Percentiles rank a stretch among this genome's conserved stretches.
These are phyloP conservation scores for Ottelia alismoides DNA, from an alignment of 106 monocot species.

Conservation along the genomic window DNA sequence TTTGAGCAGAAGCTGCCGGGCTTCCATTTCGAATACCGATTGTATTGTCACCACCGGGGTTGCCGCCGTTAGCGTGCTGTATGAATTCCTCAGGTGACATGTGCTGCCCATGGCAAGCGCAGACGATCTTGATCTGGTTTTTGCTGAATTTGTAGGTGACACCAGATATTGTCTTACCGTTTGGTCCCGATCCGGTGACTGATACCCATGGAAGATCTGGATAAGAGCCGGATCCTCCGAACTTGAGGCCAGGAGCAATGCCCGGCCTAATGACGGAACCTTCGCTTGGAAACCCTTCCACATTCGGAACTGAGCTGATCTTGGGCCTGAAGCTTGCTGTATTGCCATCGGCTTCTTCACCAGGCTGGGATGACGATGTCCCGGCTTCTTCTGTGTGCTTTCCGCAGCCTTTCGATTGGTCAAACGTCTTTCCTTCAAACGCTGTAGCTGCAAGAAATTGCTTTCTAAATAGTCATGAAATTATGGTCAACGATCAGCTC, in stretches of 20 bases:
- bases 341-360: slow-evolving; percentile 20
- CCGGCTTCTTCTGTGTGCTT: slow-evolving; percentile 18
- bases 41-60: slow-evolving; percentile 12
- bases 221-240: slow-evolving; percentile 70
- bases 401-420: slow-evolving; percentile 21
- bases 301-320: slow-evolving; percentile 11
- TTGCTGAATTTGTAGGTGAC: slow-evolving; percentile 76
- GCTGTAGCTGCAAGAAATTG: too few species aligned
- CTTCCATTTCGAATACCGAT: slow-evolving; percentile 15
- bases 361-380: slow-evolving; percentile 19
- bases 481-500: too few species aligned
- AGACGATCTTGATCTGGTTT: slow-evolving; percentile 77
- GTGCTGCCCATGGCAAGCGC: slow-evolving; percentile 92
- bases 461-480: too few species aligned
- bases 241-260: slow-evolving; percentile 47
- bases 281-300: slow-evolving; percentile 17
- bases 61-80: slow-evolving; percentile 54
- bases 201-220: slow-evolving; percentile 97
- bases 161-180: slow-evolving; percentile 78
- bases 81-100: slow-evolving; percentile 87
- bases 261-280: slow-evolving; percentile 51
- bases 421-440: slow-evolving; percentile 15
- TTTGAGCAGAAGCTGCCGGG: slow-evolving; percentile 39
- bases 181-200: slow-evolving; percentile 66
- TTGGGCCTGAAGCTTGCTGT: slow-evolving; percentile 14